Conservation (phyloP, 2,329 filamentous ascomycete species). For the Claviceps spartinae region DNA sequence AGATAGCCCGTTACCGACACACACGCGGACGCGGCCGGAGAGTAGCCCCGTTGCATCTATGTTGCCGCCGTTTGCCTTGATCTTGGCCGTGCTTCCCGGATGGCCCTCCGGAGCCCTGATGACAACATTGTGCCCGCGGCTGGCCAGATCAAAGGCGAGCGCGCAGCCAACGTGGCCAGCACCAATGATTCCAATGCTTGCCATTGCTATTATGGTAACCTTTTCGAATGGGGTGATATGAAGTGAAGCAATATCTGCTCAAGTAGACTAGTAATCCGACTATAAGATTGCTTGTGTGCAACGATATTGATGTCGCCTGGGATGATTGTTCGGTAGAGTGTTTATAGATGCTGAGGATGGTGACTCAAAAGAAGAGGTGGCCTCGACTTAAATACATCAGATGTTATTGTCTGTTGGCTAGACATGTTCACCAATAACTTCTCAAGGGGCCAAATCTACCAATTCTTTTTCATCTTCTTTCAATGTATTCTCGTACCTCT, state of each 20-base stretch:
- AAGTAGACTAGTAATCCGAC: too few species aligned
- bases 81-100: not conserved
- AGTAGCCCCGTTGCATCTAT: not conserved
- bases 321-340: too few species aligned
- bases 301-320: too few species aligned
- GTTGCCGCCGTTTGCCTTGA: not conserved
- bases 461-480: too few species aligned
- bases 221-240: not conserved
- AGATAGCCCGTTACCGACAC: not conserved
- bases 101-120: constrained; percentile 3
- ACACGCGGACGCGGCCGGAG: not conserved
- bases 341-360: too few species aligned
- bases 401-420: too few species aligned
- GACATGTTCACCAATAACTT: not conserved
- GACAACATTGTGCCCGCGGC: constrained; percentile 1
- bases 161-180: constrained; percentile 9
- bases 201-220: not conserved
- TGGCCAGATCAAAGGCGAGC: constrained; percentile 5
- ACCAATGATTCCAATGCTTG: constrained; percentile 5
- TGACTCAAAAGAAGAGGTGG: too few species aligned
- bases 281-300: too few species aligned
- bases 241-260: not conserved
- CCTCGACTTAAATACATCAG: too few species aligned
- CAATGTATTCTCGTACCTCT: not conserved
- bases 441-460: not conserved